phyloP scores from a whole-genome alignment of 768 basidiomycete species.

The Suillus tomentosus region DNA sequence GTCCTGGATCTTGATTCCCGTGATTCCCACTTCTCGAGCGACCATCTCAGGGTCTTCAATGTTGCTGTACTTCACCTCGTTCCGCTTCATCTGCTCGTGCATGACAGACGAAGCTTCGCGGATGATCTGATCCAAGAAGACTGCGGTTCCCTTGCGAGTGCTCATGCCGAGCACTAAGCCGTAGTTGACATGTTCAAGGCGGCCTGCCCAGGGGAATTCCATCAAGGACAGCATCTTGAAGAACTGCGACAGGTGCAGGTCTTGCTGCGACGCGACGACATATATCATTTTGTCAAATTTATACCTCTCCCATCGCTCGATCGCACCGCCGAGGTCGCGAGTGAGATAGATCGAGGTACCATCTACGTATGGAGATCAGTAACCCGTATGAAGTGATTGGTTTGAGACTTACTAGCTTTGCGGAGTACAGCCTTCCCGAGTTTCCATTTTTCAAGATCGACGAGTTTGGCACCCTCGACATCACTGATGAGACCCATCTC shows the following conservation, averaged over 20 bases:
- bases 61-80: constrained; percentile 88
- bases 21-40: constrained; percentile 84
- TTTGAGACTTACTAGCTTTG: constrained; percentile 64
- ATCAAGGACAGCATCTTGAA: constrained; percentile 93
- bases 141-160: constrained; percentile 89
- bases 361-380: constrained; percentile 47
- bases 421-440: constrained; percentile 87
- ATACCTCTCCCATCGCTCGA: constrained; percentile 90
- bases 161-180: constrained; percentile 95
- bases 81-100: constrained; percentile 96
- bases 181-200: constrained; percentile 87
- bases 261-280: constrained; percentile 86
- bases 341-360: constrained; percentile 94
- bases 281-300: constrained; percentile 93
- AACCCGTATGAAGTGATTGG: neutral
- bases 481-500: constrained; percentile 78
- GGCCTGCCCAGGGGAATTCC: constrained; percentile 84
- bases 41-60: constrained; percentile 86
- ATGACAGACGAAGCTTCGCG: constrained; percentile 85
- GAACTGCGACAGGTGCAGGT: constrained; percentile 86
- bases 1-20: constrained; percentile 97
- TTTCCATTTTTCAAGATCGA: constrained; percentile 89
- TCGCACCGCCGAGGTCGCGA: constrained; percentile 92
- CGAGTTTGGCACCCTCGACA: constrained; percentile 77
- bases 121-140: constrained; percentile 93